Evolutionary conservation across 805 yeast species (phyloP).

Genomic region (Candida montana): DNA sequence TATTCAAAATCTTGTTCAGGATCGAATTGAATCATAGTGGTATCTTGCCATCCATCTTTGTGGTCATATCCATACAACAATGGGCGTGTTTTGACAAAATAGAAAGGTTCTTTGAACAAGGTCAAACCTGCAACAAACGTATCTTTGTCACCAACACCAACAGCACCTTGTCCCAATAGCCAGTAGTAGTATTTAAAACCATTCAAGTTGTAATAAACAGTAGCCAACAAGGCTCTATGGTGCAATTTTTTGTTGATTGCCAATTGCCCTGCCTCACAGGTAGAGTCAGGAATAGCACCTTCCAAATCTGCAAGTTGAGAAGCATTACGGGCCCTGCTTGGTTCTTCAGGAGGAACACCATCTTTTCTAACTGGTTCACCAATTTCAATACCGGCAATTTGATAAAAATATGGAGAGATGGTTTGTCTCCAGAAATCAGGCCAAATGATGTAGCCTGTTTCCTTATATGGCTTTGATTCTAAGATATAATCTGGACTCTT

Average conservation of each 20-base stretch:
- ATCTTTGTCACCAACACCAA: conserved; percentile 80
- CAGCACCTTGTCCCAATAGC: conserved; percentile 65
- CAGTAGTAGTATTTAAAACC: conserved; percentile 71
- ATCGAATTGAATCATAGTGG: conserved; percentile 26
- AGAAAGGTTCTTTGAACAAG: conserved; percentile 20
- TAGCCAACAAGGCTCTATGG: conserved; percentile 49
- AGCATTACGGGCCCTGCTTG: conserved; percentile 36
- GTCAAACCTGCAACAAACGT: conserved; percentile 45
- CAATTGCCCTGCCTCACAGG: conserved; percentile 70
- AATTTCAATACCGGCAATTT: conserved; percentile 43
- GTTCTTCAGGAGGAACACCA: conserved; percentile 30
- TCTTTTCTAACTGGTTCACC: conserved; percentile 35
- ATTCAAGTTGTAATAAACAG: conserved; percentile 59
- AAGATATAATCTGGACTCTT: conserved; percentile 44
- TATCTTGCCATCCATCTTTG: conserved; percentile 23
- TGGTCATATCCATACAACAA: conserved; percentile 22
- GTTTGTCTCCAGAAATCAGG: conserved; percentile 70
- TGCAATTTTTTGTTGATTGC: conserved; percentile 58
- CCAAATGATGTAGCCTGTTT: conserved; percentile 51
- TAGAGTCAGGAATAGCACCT: conserved; percentile 63
- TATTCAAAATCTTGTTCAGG: conserved; percentile 25
- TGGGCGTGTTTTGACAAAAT: conserved; percentile 25
- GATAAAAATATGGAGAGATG: conserved; percentile 54
- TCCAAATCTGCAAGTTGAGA: conserved; percentile 51
- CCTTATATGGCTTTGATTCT: conserved; percentile 37